Percentiles rank a stretch among this genome's conserved stretches.
These are phyloP conservation scores for Kazachstania kunashirensis DNA, from an alignment of 805 yeast genomes.

Conservation along the genomic window DNA sequence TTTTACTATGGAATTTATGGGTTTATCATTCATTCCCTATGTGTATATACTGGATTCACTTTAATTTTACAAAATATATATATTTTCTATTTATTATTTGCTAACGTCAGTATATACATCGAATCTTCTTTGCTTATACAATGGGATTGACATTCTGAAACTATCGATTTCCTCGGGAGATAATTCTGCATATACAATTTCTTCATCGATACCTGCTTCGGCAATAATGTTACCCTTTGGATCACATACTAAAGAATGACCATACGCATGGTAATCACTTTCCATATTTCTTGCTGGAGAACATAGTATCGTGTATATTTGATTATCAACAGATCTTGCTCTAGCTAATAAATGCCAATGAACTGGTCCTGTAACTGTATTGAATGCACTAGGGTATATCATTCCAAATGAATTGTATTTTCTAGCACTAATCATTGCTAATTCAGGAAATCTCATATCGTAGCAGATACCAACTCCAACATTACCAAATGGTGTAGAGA, in stretches of 20 bases:
- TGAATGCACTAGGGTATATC: slow-evolving; percentile 79
- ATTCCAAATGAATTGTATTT: slow-evolving; percentile 54
- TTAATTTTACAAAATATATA: no score
- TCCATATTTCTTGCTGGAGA: slow-evolving; percentile 79
- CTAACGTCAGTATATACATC: slow-evolving; percentile 39
- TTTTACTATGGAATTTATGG: no score
- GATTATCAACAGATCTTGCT: slow-evolving; percentile 68
- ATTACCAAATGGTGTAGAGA: slow-evolving; percentile 17
- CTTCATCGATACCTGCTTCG: slow-evolving; percentile 75
- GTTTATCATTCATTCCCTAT: no score
- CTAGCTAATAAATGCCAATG: slow-evolving; percentile 74
- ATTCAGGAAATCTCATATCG: slow-evolving; percentile 72
- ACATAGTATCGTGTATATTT: slow-evolving; percentile 62
- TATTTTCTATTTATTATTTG: slow-evolving; percentile 5
- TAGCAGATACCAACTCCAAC: slow-evolving; percentile 84
- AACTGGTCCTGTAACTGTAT: slow-evolving; percentile 74
- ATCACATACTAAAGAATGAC: slow-evolving; percentile 55
- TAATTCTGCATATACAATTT: slow-evolving; percentile 62
- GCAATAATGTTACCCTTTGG: slow-evolving; percentile 52
- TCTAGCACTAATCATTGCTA: slow-evolving; percentile 62
- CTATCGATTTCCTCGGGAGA: slow-evolving; percentile 49
- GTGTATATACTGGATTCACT: no score
- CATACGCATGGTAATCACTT: slow-evolving; percentile 51
- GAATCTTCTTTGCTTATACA: slow-evolving; percentile 59
- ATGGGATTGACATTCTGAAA: slow-evolving; percentile 60